These are phyloP conservation scores for Sugiyamaella neomexicana DNA, from an alignment of 1,139 yeast species.

Conservation along the genomic window DNA sequence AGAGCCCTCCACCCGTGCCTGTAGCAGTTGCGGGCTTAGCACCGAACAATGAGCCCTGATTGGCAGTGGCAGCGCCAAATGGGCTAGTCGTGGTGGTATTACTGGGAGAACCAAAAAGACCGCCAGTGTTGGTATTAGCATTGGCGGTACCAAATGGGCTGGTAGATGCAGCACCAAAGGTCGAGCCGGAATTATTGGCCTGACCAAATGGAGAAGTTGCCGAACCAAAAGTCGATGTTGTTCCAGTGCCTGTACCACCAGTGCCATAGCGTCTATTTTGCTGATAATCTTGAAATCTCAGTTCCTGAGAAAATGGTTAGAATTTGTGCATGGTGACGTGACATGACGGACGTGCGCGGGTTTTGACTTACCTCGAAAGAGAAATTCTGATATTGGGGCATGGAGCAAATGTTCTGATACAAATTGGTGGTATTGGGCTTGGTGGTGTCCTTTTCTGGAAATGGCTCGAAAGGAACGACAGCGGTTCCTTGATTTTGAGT, in stretches of 20 bases:
- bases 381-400: conserved; percentile 85
- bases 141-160: conserved; percentile 30
- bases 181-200: conserved; percentile 23
- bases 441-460: conserved; percentile 75
- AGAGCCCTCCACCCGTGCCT: conserved; percentile 20
- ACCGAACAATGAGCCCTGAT: conserved; percentile 17
- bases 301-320: conserved; percentile 57
- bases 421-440: conserved; percentile 48
- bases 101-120: conserved; percentile 25
- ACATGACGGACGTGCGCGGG: not conserved
- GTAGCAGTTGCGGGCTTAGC: conserved; percentile 19
- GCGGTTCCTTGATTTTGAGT: conserved; percentile 67
- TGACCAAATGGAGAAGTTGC: conserved; percentile 40
- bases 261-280: conserved; percentile 67
- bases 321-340: not conserved
- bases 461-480: conserved; percentile 54
- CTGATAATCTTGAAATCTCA: conserved; percentile 84
- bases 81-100: conserved; percentile 27
- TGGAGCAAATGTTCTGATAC: conserved; percentile 74
- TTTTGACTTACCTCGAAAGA: conserved; percentile 46
- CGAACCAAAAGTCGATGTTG: conserved; percentile 31
- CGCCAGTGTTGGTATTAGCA: conserved; percentile 32
- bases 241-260: conserved; percentile 30
- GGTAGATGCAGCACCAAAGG: conserved; percentile 22
- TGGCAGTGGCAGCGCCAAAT: conserved; percentile 30